phyloP scores from a whole-genome alignment of 2,329 filamentous ascomycete genomes.

The Penicillium sp. region DNA sequence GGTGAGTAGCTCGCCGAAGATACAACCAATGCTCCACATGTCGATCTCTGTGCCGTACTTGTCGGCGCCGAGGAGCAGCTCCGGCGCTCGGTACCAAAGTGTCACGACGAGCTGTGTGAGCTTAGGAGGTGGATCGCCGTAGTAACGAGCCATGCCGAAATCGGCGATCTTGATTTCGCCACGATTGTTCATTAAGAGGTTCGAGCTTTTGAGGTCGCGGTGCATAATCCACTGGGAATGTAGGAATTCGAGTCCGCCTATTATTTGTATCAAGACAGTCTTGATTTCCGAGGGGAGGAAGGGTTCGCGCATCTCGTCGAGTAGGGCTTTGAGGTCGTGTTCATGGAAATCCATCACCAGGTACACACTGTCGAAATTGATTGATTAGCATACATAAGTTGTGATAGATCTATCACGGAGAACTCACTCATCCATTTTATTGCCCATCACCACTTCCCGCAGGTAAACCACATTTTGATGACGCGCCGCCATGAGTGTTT shows the following conservation, averaged over 20 bases:
- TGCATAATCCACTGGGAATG: slow-evolving; percentile 90
- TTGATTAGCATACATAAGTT: background rate
- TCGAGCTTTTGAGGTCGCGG: slow-evolving; percentile 90
- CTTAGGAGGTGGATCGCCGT: slow-evolving; percentile 71
- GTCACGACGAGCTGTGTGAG: slow-evolving; percentile 94
- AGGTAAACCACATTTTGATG: slow-evolving; percentile 82
- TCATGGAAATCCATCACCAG: slow-evolving; percentile 97
- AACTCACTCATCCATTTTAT: slow-evolving; percentile 58
- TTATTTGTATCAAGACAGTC: slow-evolving; percentile 79
- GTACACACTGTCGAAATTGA: slow-evolving; percentile 63
- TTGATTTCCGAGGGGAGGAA: slow-evolving; percentile 93
- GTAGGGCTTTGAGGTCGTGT: slow-evolving; percentile 90
- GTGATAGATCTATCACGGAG: background rate
- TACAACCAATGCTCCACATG: slow-evolving; percentile 95
- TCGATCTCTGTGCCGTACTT: slow-evolving; percentile 77
- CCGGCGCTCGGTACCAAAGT: slow-evolving; percentile 92
- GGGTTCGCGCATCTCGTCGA: slow-evolving; percentile 90
- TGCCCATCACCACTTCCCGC: slow-evolving; percentile 79
- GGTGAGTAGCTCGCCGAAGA: slow-evolving; percentile 86
- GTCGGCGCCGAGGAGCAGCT: slow-evolving; percentile 78
- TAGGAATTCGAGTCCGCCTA: slow-evolving; percentile 76
- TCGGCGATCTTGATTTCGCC: slow-evolving; percentile 94
- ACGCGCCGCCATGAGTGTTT: slow-evolving; percentile 76
- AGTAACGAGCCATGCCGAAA: slow-evolving; percentile 95
- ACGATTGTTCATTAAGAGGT: slow-evolving; percentile 91